phyloP scores from a whole-genome alignment of 2,329 filamentous ascomycete species.

The Aureobasidium sp. region DNA sequence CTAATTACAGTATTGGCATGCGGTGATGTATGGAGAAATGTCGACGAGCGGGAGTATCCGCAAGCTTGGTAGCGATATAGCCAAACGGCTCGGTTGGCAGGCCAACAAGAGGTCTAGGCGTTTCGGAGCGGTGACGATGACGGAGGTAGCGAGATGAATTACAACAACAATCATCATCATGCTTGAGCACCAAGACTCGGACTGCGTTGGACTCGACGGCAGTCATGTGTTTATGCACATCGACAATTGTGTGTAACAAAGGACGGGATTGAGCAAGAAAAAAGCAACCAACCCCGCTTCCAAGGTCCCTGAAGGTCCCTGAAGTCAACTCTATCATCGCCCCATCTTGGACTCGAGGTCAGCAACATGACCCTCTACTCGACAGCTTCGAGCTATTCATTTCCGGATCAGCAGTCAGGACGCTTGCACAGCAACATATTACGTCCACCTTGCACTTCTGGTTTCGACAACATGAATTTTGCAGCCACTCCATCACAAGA shows the following conservation, averaged over 20 bases:
- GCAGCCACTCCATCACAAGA: conserved; percentile 9
- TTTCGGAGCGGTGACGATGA: background rate
- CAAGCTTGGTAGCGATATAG: background rate
- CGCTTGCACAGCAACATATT: conserved; percentile 13
- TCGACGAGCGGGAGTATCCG: background rate
- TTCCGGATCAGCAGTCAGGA: conserved; percentile 1
- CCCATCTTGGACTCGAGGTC: background rate
- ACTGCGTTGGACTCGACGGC: background rate
- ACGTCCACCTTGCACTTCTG: conserved; percentile 12
- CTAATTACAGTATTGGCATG: background rate
- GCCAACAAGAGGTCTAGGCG: conserved; percentile 7
- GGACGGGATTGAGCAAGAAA: conserved; percentile 5
- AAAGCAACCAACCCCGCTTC: conserved; percentile 7
- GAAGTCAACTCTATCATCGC: background rate
- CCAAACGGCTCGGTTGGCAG: conserved; percentile 1
- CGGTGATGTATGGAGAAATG: background rate
- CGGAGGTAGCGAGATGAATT: conserved; percentile 5
- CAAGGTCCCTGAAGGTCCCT: background rate
- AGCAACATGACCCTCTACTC: conserved; percentile 7
- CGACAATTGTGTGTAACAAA: background rate
- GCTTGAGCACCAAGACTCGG: background rate
- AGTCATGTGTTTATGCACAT: conserved; percentile 1
- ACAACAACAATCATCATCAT: conserved; percentile 13
- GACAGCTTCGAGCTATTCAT: conserved; percentile 4
- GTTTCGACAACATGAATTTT: background rate